Percentiles rank a stretch among this genome's conserved stretches.
phyloP scores from a whole-genome alignment of 1,284 basidiomycete species.

The Violaceomyces palustris region DNA sequence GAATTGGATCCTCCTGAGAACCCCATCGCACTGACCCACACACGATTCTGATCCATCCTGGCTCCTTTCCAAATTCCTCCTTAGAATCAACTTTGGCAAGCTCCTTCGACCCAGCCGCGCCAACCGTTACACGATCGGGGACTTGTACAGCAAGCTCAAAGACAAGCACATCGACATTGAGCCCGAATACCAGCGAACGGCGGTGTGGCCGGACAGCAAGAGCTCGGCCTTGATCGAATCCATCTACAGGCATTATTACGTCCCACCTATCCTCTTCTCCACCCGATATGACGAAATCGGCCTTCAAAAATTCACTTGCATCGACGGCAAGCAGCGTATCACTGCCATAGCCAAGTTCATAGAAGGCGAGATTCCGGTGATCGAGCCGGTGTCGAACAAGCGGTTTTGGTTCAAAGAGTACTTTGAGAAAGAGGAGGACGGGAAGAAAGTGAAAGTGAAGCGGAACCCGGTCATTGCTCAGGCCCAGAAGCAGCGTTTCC shows the following conservation, averaged over 20 bases:
- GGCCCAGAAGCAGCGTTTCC: too few species aligned
- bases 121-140: conserved; percentile 11
- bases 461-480: too few species aligned
- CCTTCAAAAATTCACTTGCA: conserved; percentile 21
- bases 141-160: conserved; percentile 14
- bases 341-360: conserved; percentile 31
- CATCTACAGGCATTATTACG: conserved; percentile 36
- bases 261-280: conserved; percentile 36
- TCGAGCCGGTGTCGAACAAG: conserved; percentile 11
- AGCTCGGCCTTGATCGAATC: conserved; percentile 38
- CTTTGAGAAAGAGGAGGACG: background rate
- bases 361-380: conserved; percentile 23
- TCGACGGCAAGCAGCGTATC: conserved; percentile 39
- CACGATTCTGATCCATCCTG: too few species aligned
- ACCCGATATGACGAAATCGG: conserved; percentile 2
- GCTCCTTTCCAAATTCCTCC: too few species aligned
- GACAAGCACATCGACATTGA: conserved; percentile 30
- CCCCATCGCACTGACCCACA: too few species aligned
- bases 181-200: conserved; percentile 38
- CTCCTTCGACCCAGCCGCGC: conserved; percentile 20
- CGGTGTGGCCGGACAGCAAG: conserved; percentile 29
- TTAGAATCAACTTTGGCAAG: conserved; percentile 18
- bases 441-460: too few species aligned
- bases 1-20: too few species aligned
- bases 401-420: conserved; percentile 29